Evolutionary conservation across 1,284 basidiomycete species (phyloP).

Genomic region (Puccinia sorghi): DNA sequence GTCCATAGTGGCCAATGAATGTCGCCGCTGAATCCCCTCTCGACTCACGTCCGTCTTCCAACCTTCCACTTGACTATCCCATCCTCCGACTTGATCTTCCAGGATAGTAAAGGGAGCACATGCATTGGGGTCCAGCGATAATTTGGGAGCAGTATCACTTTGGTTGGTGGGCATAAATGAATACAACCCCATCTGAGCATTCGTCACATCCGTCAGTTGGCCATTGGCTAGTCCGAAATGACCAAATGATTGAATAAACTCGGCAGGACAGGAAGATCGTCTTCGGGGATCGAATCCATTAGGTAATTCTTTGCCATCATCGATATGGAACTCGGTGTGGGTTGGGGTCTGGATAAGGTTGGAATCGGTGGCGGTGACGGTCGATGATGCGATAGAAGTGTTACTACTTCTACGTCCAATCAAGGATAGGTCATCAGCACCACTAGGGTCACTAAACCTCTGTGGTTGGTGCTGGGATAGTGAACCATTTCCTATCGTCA

Average conservation of each 20-base stretch:
- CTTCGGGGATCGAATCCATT: slow-evolving; percentile 40
- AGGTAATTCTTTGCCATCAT: slow-evolving; percentile 14
- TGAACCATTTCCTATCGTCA: slow-evolving; percentile 4
- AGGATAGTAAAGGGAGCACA: slow-evolving; percentile 6
- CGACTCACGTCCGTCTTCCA: slow-evolving; percentile 6
- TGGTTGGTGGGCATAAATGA: background rate
- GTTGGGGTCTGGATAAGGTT: slow-evolving; percentile 11
- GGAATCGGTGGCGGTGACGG: slow-evolving; percentile 26
- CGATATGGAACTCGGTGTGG: slow-evolving; percentile 24
- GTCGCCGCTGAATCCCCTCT: slow-evolving; percentile 37
- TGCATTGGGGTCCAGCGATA: background rate
- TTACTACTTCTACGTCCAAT: slow-evolving; percentile 17
- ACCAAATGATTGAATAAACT: slow-evolving; percentile 49
- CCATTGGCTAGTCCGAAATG: slow-evolving; percentile 45
- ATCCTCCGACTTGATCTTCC: slow-evolving; percentile 13
- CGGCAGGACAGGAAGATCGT: slow-evolving; percentile 51
- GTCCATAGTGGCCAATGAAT: slow-evolving; percentile 23
- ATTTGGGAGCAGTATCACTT: background rate
- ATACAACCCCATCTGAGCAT: background rate
- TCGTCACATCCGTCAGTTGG: slow-evolving; percentile 16
- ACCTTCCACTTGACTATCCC: background rate
- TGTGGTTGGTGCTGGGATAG: slow-evolving; percentile 1
- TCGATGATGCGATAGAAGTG: slow-evolving; percentile 25
- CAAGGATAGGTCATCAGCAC: slow-evolving; percentile 9
- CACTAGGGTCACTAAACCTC: background rate